Conservation (phyloP, 148 eudicot genomes). For the Suaeda aralocaspica region DNA sequence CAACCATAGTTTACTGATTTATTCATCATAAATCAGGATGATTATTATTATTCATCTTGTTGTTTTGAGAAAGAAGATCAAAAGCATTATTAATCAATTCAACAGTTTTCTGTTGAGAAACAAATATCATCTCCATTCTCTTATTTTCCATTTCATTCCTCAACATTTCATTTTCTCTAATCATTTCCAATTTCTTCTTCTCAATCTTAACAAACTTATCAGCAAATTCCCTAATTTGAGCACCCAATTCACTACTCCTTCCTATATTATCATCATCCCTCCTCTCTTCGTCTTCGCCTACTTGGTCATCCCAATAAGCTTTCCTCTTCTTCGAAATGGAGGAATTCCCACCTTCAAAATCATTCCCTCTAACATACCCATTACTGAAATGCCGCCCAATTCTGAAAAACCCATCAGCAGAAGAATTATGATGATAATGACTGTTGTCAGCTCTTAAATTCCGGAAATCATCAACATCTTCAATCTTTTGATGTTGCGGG, state of each 20-base stretch:
- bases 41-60: conserved; percentile 37
- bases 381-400: conserved; percentile 1
- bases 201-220: conserved; percentile 62
- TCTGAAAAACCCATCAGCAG: conserved; percentile 23
- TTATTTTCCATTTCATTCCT: conserved; percentile 80
- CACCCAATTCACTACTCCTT: conserved; percentile 33
- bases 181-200: conserved; percentile 67
- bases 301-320: not conserved
- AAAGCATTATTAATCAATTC: conserved; percentile 52
- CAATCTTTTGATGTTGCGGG: conserved; percentile 28
- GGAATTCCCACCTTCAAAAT: conserved; percentile 22
- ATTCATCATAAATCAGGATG: conserved; percentile 24
- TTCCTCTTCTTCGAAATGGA: not conserved
- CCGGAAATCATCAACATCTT: not conserved
- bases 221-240: conserved; percentile 53
- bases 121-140: conserved; percentile 61
- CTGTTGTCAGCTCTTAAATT: not conserved
- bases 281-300: not conserved
- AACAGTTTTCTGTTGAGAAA: conserved; percentile 52
- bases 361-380: conserved; percentile 14
- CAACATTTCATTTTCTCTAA: conserved; percentile 51
- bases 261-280: conserved; percentile 18
- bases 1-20: not conserved
- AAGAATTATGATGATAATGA: not conserved
- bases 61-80: conserved; percentile 31